Base-by-base conservation (phyloP, 2,329 filamentous ascomycete genomes). In the Colletotrichum noveboracense region DNA sequence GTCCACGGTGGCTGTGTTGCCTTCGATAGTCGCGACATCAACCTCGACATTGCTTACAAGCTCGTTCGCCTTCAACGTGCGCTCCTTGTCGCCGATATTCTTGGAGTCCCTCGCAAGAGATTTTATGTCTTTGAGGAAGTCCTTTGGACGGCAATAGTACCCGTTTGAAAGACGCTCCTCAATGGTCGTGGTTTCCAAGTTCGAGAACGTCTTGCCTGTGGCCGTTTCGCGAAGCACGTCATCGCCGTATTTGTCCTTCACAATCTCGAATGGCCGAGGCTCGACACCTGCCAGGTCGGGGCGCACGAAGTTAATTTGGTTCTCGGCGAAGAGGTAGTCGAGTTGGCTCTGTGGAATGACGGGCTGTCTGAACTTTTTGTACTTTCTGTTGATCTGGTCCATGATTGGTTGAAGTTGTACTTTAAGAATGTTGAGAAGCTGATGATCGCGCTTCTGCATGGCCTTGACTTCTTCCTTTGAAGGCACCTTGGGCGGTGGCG, bases 111-210 rank as follows among this genome's bases (percentile, higher is more conserved):
- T 96, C 26, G 94, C 93, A 7, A 99, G 87, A 43, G 93, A 91
- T 82, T 94, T 95, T 80, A 98, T 95, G 82, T 99, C 97, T 55
- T 93, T 93, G 66, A 98, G 86, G 82, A 98, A 99, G 82, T 98
- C 96, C 80, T 93, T 93, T 0, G 96, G 95, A 13, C 96, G 92
- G 79, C 96, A 95, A 85, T 99, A 99, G 85, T 95, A 99, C 7
- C 97, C 97, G 83, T 99, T 98, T 6, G 96, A 97, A 38, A 99
- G 88, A n/a, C 97, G 93, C 83, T 98, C 96, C 86, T 99, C 97
- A 69, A 99, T 98, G 1, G 94, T 96, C 5, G 94, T 94, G 13
- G 96, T 94, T 81, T 98, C 96, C 61, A 99, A 88, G 79, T 99
- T 99, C 87, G 98, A 98, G 84, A 93, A 98, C 83, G 96, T 97